A percentile compares a stretch with the other conserved stretches of the same genome.
Evolutionary conservation across 1,284 basidiomycete species (phyloP).

Genomic region (Sparassis latifolia): DNA sequence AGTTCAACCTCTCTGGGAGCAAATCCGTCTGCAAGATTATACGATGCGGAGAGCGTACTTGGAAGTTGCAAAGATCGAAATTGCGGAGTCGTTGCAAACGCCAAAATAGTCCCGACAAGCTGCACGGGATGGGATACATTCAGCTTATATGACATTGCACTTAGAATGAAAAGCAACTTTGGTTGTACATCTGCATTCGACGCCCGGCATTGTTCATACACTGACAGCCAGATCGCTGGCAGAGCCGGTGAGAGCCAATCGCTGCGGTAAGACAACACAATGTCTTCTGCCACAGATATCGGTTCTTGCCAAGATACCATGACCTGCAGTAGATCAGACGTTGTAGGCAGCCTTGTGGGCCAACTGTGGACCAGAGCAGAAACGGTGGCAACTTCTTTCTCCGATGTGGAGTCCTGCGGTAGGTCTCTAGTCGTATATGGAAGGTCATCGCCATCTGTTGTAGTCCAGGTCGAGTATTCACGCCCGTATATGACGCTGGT

Average conservation of each 20-base stretch:
- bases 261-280: background rate
- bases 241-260: background rate
- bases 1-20: too few species aligned
- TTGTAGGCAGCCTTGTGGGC: background rate
- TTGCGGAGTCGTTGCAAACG: background rate
- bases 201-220: background rate
- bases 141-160: background rate
- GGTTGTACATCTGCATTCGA: background rate
- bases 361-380: background rate
- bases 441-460: too few species aligned
- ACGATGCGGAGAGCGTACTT: too few species aligned
- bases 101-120: background rate
- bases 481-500: too few species aligned
- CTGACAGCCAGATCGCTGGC: background rate
- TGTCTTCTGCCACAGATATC: background rate
- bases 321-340: background rate
- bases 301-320: background rate
- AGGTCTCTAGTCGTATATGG: too few species aligned
- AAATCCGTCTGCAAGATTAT: too few species aligned
- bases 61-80: background rate
- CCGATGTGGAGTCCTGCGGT: too few species aligned
- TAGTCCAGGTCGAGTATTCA: too few species aligned
- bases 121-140: background rate
- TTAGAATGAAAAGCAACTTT: background rate
- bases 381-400: background rate